Evolutionary conservation across 1,139 yeast genomes (phyloP).

Genomic region (Geotrichum histeridarum): DNA sequence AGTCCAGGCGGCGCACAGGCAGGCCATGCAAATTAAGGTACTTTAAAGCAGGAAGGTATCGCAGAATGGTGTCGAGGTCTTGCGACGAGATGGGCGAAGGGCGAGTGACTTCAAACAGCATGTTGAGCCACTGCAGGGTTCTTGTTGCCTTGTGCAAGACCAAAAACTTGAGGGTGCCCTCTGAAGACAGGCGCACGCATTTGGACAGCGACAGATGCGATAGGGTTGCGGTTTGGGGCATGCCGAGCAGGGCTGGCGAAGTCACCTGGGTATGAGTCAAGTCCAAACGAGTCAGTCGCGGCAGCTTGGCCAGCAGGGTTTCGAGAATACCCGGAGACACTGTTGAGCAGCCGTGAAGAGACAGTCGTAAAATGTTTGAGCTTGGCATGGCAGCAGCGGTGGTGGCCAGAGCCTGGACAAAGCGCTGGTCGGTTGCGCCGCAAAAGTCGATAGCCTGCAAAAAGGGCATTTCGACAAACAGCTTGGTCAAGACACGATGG

Average conservation of each 20-base stretch:
- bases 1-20: slow-evolving; percentile 56
- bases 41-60: slow-evolving; percentile 44
- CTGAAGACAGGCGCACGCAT: slow-evolving; percentile 71
- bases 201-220: slow-evolving; percentile 77
- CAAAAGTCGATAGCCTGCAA: slow-evolving; percentile 78
- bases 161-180: slow-evolving; percentile 66
- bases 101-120: slow-evolving; percentile 68
- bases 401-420: slow-evolving; percentile 45
- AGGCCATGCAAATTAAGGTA: slow-evolving; percentile 72
- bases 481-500: slow-evolving; percentile 39
- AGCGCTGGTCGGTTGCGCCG: slow-evolving; percentile 68
- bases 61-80: slow-evolving; percentile 41
- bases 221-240: slow-evolving; percentile 53
- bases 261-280: slow-evolving; percentile 76
- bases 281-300: slow-evolving; percentile 63
- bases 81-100: slow-evolving; percentile 51
- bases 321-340: slow-evolving; percentile 54
- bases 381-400: not conserved
- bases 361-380: slow-evolving; percentile 48
- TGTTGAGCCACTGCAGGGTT: slow-evolving; percentile 63
- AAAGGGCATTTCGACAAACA: slow-evolving; percentile 51
- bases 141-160: slow-evolving; percentile 66
- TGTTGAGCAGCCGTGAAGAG: slow-evolving; percentile 86
- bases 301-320: slow-evolving; percentile 54
- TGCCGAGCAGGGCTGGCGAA: slow-evolving; percentile 47